A percentile compares a stretch with the other conserved stretches of the same genome.
phyloP scores from a whole-genome alignment of 176 grass and related monocot species.

The Oryza nivara region DNA sequence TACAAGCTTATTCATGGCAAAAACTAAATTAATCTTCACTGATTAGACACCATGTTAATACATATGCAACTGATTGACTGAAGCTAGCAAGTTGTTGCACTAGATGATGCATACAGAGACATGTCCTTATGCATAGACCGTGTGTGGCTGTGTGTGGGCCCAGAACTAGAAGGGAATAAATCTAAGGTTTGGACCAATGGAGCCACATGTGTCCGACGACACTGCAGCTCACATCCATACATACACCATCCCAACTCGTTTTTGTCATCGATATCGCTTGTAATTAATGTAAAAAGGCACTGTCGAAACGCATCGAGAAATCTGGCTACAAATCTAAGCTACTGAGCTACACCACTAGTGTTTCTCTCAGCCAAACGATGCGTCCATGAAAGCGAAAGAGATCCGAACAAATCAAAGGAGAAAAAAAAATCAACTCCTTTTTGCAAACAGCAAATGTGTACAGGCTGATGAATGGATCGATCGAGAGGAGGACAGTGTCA shows the following conservation, averaged over 20 bases:
- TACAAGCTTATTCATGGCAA: not conserved
- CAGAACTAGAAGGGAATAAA: constrained; percentile 17
- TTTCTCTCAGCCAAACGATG: not conserved
- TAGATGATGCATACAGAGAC: not conserved
- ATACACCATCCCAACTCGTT: constrained; percentile 1
- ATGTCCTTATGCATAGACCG: not conserved
- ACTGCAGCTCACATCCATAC: not conserved
- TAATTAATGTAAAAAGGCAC: constrained; percentile 56
- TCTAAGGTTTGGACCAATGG: constrained; percentile 26
- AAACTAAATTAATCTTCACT: not conserved
- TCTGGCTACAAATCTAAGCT: not conserved
- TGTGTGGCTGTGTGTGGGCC: not conserved
- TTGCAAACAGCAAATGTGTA: not conserved
- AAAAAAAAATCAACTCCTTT: not conserved
- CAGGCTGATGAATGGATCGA: not conserved
- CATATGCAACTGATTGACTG: not conserved
- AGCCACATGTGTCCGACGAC: not conserved
- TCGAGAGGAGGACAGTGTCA: constrained; percentile 1
- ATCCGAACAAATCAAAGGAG: not conserved
- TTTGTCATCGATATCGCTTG: constrained; percentile 15
- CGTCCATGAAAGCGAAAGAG: constrained; percentile 45
- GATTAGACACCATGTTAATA: not conserved
- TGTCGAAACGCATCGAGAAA: constrained; percentile 28
- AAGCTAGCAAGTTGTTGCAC: not conserved
- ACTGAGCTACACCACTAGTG: not conserved